These are phyloP conservation scores for Ophiostoma novo-ulmi DNA, from an alignment of 2,329 filamentous ascomycete species.

Conservation along the genomic window DNA sequence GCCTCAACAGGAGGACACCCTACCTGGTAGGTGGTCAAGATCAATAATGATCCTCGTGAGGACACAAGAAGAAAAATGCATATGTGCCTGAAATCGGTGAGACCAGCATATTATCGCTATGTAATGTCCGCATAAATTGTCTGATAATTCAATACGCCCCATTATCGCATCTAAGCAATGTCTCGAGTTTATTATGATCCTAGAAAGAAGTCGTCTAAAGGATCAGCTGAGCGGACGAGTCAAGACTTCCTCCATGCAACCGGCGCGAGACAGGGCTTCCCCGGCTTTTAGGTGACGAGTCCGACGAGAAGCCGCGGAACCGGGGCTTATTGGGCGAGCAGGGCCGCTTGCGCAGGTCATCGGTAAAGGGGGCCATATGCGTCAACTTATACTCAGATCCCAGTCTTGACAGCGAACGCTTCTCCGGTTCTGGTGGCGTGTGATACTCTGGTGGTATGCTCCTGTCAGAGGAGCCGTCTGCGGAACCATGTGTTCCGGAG, in stretches of 20 bases:
- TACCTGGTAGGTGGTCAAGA: not conserved
- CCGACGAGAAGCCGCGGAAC: not conserved
- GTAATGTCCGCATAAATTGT: not conserved
- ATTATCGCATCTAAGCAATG: too few relatives aligned
- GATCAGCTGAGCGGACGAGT: not conserved
- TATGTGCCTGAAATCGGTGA: not conserved
- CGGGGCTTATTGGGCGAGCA: not conserved
- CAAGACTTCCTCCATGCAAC: not conserved
- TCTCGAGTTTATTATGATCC: not conserved
- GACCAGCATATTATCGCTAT: too few relatives aligned
- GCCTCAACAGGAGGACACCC: not conserved
- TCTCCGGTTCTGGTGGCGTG: not conserved
- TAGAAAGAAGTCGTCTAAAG: not conserved
- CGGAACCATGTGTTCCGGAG: not conserved
- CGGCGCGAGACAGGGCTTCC: not conserved
- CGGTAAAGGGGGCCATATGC: constrained; percentile 23
- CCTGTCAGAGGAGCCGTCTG: not conserved
- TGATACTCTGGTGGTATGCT: not conserved
- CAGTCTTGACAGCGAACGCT: not conserved
- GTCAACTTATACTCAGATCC: not conserved
- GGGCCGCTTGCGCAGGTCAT: constrained; percentile 24
- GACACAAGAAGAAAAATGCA: not conserved
- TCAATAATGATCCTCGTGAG: not conserved
- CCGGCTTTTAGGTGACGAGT: constrained; percentile 3
- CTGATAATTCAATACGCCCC: not conserved